These are phyloP conservation scores for Geranium rotundifolium DNA, from an alignment of 345 rosid genomes.

Conservation along the genomic window DNA sequence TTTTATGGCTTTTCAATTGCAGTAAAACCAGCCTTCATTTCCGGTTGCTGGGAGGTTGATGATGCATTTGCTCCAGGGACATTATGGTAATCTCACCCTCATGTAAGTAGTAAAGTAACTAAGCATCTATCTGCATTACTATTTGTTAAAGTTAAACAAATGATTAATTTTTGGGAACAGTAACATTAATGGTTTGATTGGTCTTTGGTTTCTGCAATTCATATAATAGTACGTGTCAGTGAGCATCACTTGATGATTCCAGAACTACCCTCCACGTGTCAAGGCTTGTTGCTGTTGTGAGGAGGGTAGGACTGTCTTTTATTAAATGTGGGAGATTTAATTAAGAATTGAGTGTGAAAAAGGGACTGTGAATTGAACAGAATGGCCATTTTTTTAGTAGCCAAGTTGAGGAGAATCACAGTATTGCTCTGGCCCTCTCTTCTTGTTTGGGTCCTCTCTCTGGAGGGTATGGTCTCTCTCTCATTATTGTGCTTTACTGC, in stretches of 20 bases:
- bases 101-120: no score
- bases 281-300: background rate
- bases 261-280: background rate
- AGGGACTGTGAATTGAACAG: conserved; percentile 16
- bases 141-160: no score
- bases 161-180: conserved; percentile 19
- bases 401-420: conserved; percentile 21
- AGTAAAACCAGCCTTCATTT: no score
- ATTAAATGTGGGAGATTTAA: background rate
- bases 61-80: no score
- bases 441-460: conserved; percentile 6
- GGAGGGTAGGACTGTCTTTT: conserved; percentile 18
- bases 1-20: no score
- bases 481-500: conserved; percentile 9
- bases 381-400: conserved; percentile 6
- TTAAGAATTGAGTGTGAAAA: conserved; percentile 2
- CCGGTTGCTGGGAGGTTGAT: no score
- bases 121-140: no score
- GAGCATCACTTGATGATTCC: conserved; percentile 7
- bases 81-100: background rate
- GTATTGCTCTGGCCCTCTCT: conserved; percentile 35
- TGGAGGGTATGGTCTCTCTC: conserved; percentile 11
- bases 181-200: conserved; percentile 17
- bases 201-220: conserved; percentile 15
- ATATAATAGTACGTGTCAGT: conserved; percentile 15